Evolutionary conservation across 805 yeast genomes (phyloP).

Genomic region (Millerozyma miso): DNA sequence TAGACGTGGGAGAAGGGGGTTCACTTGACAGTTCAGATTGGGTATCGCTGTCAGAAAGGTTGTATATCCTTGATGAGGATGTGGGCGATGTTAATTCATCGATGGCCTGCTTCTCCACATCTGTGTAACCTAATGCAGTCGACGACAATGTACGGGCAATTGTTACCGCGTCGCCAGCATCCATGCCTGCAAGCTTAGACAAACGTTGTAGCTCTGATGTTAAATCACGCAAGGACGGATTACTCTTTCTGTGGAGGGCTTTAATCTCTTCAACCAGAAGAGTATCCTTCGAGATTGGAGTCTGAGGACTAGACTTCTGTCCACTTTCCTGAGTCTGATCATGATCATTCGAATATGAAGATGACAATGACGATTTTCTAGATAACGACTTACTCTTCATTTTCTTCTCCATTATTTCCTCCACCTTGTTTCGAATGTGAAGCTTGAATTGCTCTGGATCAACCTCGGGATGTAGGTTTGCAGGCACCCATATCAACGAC

Average conservation of each 20-base stretch:
- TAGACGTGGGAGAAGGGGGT: conserved; percentile 8
- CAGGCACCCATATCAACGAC: conserved; percentile 89
- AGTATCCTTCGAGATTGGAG: conserved; percentile 1
- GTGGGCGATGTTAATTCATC: conserved; percentile 24
- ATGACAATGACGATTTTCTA: conserved; percentile 20
- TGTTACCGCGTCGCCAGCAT: conserved; percentile 76
- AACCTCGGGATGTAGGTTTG: conserved; percentile 88
- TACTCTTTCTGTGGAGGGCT: conserved; percentile 22
- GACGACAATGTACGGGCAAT: conserved; percentile 77
- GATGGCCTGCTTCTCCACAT: conserved; percentile 43
- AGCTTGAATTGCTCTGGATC: conserved; percentile 82
- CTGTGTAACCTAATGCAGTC: conserved; percentile 58
- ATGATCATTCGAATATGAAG: conserved; percentile 2
- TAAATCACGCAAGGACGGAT: conserved; percentile 66
- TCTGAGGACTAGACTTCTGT: background rate
- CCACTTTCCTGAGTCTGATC: background rate
- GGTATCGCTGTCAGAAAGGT: background rate
- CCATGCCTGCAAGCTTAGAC: conserved; percentile 73
- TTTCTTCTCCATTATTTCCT: conserved; percentile 44
- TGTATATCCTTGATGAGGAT: conserved; percentile 4
- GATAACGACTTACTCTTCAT: conserved; percentile 22
- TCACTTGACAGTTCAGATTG: conserved; percentile 1
- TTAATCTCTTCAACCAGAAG: background rate
- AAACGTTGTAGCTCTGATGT: conserved; percentile 72
- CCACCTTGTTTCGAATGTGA: conserved; percentile 59